Percentiles rank a stretch among this genome's conserved stretches.
These are phyloP conservation scores for Pseudocercospora ulei DNA, from an alignment of 2,329 filamentous ascomycete species.

Conservation along the genomic window DNA sequence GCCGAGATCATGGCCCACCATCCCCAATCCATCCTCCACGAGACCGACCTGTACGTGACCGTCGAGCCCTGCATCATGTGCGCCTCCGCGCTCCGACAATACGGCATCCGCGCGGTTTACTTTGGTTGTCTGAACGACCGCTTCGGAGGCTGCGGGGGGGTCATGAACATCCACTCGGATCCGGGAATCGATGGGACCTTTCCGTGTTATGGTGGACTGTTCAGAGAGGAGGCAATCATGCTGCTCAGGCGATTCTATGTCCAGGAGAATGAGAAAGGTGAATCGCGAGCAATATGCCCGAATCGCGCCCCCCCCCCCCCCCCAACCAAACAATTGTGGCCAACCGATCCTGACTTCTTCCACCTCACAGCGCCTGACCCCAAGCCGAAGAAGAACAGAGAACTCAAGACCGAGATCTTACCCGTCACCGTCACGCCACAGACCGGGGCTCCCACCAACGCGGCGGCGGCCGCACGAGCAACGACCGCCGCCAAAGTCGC, in stretches of 20 bases:
- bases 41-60: conserved; percentile 83
- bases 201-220: conserved; percentile 75
- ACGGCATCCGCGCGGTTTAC: conserved; percentile 78
- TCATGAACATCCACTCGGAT: conserved; percentile 73
- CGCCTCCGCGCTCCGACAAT: conserved; percentile 79
- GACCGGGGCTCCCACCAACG: conserved; percentile 14
- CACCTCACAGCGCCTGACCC: conserved; percentile 49
- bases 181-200: conserved; percentile 68
- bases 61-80: conserved; percentile 99
- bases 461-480: conserved; percentile 11
- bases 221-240: conserved; percentile 85
- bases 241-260: conserved; percentile 90
- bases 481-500: conserved; percentile 7
- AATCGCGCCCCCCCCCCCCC: too few species aligned
- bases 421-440: conserved; percentile 36
- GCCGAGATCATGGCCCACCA: conserved; percentile 55
- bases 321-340: too few species aligned
- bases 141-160: conserved; percentile 91
- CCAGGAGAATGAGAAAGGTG: conserved; percentile 90
- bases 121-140: conserved; percentile 95
- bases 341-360: neutral
- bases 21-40: conserved; percentile 56
- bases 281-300: conserved; percentile 22
- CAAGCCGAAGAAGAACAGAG: conserved; percentile 54
- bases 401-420: conserved; percentile 52